A percentile compares a stretch with the other conserved stretches of the same genome.
Conservation (phyloP, 805 yeast genomes). For the Jamesozyma rosinii region DNA sequence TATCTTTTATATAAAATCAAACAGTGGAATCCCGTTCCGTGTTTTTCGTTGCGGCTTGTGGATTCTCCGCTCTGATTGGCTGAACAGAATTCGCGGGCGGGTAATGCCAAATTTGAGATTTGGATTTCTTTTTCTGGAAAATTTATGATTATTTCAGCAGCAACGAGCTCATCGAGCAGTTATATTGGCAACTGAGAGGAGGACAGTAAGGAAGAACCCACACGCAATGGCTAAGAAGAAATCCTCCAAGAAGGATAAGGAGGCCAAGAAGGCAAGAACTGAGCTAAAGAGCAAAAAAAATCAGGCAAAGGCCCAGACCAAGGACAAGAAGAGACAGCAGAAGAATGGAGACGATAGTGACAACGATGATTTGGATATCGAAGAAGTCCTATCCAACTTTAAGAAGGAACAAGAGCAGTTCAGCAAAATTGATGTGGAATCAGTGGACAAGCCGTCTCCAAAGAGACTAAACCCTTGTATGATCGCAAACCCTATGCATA, state of each 20-base stretch:
- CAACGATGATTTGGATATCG: constrained; percentile 80
- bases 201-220: background rate
- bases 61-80: background rate
- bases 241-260: constrained; percentile 64
- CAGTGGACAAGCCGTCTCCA: constrained; percentile 46
- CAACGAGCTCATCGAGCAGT: background rate
- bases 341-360: constrained; percentile 61
- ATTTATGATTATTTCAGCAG: background rate
- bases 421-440: constrained; percentile 57
- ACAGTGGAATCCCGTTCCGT: background rate
- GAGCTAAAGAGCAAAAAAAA: constrained; percentile 78
- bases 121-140: background rate
- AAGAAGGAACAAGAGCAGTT: constrained; percentile 74
- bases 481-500: constrained; percentile 65
- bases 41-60: background rate
- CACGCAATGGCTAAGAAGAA: constrained; percentile 69
- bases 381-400: constrained; percentile 66
- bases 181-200: background rate
- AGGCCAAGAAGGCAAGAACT: constrained; percentile 80
- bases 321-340: constrained; percentile 66
- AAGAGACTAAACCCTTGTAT: constrained; percentile 56
- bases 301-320: constrained; percentile 59
- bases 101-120: background rate
- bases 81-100: background rate
- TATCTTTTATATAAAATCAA: background rate